Conservation (phyloP, 2,329 filamentous ascomycete genomes). For the Didymosphaeria variabile region DNA sequence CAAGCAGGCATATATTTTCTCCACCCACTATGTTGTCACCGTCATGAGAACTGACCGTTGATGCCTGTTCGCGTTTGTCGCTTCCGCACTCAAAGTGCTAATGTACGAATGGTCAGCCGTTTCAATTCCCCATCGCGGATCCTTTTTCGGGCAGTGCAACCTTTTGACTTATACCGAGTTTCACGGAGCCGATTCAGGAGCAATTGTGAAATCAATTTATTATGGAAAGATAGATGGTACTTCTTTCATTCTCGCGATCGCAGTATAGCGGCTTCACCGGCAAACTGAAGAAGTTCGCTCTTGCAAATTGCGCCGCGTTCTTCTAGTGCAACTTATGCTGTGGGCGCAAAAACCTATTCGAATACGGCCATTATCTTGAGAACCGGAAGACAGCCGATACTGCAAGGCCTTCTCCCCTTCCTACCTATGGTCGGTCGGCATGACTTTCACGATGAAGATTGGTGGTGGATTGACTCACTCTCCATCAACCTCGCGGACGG, state of each 20-base stretch:
- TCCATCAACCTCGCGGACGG: constrained; percentile 41
- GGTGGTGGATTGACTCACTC: constrained; percentile 47
- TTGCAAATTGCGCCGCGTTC: constrained; percentile 38
- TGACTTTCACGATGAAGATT: constrained; percentile 30
- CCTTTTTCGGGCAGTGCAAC: constrained; percentile 11
- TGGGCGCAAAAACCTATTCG: constrained; percentile 30
- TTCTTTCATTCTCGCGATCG: constrained; percentile 27
- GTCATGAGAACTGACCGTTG: background rate
- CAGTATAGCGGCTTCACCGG: constrained; percentile 26
- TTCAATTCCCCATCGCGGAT: background rate
- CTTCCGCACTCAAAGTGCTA: background rate
- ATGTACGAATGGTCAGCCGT: background rate
- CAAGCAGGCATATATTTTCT: background rate
- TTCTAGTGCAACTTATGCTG: constrained; percentile 41
- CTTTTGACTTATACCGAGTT: background rate
- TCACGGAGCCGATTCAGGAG: constrained; percentile 11
- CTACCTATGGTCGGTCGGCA: constrained; percentile 33
- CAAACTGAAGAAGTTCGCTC: constrained; percentile 30
- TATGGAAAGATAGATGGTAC: constrained; percentile 18
- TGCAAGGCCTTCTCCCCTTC: constrained; percentile 34
- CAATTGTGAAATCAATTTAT: constrained; percentile 6
- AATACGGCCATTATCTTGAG: constrained; percentile 23
- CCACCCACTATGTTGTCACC: background rate
- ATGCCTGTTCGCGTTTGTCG: background rate
- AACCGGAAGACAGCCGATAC: constrained; percentile 27